These are phyloP conservation scores for Fusarium palustre DNA, from an alignment of 2,329 filamentous ascomycete genomes.

Conservation along the genomic window DNA sequence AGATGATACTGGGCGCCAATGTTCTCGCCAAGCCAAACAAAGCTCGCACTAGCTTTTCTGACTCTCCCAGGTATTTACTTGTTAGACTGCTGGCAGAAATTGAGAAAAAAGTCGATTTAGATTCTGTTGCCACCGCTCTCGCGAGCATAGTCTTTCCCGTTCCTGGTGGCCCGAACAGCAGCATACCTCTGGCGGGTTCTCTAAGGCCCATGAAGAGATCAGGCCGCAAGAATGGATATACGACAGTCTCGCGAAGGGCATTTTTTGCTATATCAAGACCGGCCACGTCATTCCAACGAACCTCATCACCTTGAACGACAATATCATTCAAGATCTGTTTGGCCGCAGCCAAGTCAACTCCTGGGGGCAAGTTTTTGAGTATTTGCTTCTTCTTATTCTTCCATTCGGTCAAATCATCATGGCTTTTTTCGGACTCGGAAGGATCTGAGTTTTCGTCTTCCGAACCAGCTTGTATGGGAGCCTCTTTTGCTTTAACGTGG, in stretches of 20 bases:
- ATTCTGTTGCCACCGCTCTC: conserved; percentile 90
- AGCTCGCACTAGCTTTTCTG: conserved; percentile 93
- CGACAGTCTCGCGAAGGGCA: conserved; percentile 92
- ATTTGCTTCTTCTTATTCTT: conserved; percentile 72
- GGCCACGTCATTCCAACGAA: conserved; percentile 94
- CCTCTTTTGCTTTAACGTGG: conserved; percentile 49
- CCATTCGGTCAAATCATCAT: conserved; percentile 63
- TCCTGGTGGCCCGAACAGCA: conserved; percentile 96
- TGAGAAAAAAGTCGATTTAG: conserved; percentile 94
- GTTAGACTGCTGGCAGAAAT: conserved; percentile 95
- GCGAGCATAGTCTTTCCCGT: conserved; percentile 99
- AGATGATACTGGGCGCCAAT: conserved; percentile 94
- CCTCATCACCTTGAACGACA: conserved; percentile 91
- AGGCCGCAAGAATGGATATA: conserved; percentile 94
- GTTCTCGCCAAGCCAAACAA: conserved; percentile 90
- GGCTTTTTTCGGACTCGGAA: conserved; percentile 55
- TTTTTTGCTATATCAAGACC: conserved; percentile 91
- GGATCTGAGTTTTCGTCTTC: conserved; percentile 62
- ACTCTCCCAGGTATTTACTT: conserved; percentile 95
- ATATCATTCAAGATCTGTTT: conserved; percentile 97
- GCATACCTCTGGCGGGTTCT: conserved; percentile 93
- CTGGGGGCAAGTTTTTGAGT: conserved; percentile 81
- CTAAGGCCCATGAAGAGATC: conserved; percentile 96
- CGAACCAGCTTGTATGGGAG: conserved; percentile 55
- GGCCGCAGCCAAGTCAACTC: conserved; percentile 84